Percentiles rank a stretch among this genome's conserved stretches.
These are phyloP conservation scores for Neofusicoccum laricinum DNA, from an alignment of 2,329 filamentous ascomycete genomes.

Conservation along the genomic window DNA sequence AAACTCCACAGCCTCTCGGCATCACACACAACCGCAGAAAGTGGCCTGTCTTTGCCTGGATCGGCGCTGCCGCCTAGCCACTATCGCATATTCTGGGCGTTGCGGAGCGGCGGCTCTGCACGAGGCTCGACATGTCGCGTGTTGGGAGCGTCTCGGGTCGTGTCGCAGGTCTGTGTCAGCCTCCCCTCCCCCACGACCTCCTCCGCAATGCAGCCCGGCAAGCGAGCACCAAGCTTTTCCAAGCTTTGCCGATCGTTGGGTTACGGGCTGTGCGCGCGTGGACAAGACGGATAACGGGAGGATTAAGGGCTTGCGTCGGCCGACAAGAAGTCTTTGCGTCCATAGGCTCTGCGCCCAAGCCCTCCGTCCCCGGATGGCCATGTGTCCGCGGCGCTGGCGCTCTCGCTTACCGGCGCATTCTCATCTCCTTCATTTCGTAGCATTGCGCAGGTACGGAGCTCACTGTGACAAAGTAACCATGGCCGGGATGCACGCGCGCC, in stretches of 20 bases:
- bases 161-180: constrained; percentile 15
- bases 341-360: not conserved
- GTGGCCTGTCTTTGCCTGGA: constrained; percentile 6
- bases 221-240: constrained; percentile 4
- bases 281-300: not conserved
- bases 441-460: not conserved
- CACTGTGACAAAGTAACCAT: not conserved
- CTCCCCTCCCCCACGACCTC: not conserved
- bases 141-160: constrained; percentile 11
- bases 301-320: not conserved
- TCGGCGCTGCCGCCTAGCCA: not conserved
- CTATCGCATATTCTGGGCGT: not conserved
- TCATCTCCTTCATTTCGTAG: not conserved
- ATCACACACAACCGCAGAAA: constrained; percentile 30
- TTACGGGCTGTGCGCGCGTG: not conserved
- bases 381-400: too few relatives aligned
- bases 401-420: too few relatives aligned
- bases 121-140: constrained; percentile 7
- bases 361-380: not conserved
- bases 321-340: not conserved
- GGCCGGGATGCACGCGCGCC: not conserved
- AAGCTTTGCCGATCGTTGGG: not conserved
- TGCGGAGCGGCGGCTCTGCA: constrained; percentile 1
- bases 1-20: constrained; percentile 37
- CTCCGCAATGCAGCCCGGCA: not conserved